Base-by-base conservation (phyloP, 2,329 filamentous ascomycete species). In the Tolypocladium pustulatum region DNA sequence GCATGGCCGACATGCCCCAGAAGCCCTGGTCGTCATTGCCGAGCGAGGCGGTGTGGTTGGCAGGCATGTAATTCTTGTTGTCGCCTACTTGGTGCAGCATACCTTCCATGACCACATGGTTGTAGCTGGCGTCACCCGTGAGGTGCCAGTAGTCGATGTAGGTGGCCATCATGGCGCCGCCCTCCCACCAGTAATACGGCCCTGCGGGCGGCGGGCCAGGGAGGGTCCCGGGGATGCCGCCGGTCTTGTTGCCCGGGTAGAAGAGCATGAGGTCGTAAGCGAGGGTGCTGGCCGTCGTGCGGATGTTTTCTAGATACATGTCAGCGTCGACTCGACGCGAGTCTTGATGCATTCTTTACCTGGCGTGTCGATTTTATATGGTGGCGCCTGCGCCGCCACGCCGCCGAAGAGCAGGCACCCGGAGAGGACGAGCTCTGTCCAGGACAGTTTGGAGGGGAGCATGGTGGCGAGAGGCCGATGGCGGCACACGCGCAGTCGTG, bases 131-230 rank as follows among this genome's bases (percentile, higher is more conserved):
- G 69, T 89, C 86, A 58, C 84, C 84, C 0, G 86, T 89, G 58
- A 82, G 78, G 61, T 85, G 81, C 82, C 84, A 87, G 70, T 90
- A 90, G 70, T 89, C 85, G 51, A 90, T 77, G 64, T 88, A 74
- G 1, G 84, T 81, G 62, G 85, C 83, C 78, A 87, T 88, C 73
- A 90, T 77, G 17, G 84, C 83, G 57, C 84, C 83, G 6, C 83
- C 84, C 68, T 90, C 84, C 87, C 87, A 90, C 87, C 87, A 90
- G 76, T 89, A 89, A 69, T 87, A 87, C 61, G 81, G 76, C 20
- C 68, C 62, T 37, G 68, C 67, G 1, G 69, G 67, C 63, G 81
- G 81, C 57, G 82, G 82, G 0, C 81, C 81, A 1, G 81, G 81
- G 13, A 84, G 69, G 64, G 83, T 83, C 38, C 82, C 82, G 9